Evolutionary conservation across 192 early-diverging fungal genomes (phyloP).

Genomic region (Cetraspora pellucida): DNA sequence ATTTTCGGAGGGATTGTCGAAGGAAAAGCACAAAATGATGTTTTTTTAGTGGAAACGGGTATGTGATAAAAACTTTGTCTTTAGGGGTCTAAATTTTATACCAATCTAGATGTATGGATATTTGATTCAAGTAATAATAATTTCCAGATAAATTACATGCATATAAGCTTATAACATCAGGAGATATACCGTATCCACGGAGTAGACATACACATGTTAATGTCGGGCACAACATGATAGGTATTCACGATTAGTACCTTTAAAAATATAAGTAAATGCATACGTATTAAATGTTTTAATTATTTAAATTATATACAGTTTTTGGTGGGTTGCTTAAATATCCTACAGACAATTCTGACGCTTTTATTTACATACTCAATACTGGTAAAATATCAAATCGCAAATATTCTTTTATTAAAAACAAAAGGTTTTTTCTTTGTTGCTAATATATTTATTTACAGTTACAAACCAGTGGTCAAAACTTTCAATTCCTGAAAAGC

Average conservation of each 20-base stretch:
- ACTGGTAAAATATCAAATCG: conserved; percentile 33
- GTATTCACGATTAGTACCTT: conserved; percentile 24
- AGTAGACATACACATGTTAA: not conserved
- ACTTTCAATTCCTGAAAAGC: conserved; percentile 35
- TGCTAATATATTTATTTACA: not conserved
- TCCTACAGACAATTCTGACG: conserved; percentile 40
- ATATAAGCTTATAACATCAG: not conserved
- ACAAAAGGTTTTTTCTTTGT: conserved; percentile 13
- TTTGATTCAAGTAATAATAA: not conserved
- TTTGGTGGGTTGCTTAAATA: conserved; percentile 44
- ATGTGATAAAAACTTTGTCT: not conserved
- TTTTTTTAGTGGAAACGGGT: conserved; percentile 41
- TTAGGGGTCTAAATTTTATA: not conserved
- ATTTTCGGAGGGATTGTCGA: conserved; percentile 47
- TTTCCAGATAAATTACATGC: not conserved
- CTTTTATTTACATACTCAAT: conserved; percentile 45
- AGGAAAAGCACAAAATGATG: conserved; percentile 41
- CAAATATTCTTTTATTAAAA: not conserved
- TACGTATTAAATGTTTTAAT: not conserved
- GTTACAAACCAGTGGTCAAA: conserved; percentile 41
- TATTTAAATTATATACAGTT: conserved; percentile 31
- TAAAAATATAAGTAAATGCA: not conserved
- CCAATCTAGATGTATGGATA: not conserved
- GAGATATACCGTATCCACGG: not conserved
- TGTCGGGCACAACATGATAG: not conserved